Percentiles rank a stretch among this genome's conserved stretches.
Evolutionary conservation across 2,329 filamentous ascomycete genomes (phyloP).

Genomic region (Parastagonospora avenae): DNA sequence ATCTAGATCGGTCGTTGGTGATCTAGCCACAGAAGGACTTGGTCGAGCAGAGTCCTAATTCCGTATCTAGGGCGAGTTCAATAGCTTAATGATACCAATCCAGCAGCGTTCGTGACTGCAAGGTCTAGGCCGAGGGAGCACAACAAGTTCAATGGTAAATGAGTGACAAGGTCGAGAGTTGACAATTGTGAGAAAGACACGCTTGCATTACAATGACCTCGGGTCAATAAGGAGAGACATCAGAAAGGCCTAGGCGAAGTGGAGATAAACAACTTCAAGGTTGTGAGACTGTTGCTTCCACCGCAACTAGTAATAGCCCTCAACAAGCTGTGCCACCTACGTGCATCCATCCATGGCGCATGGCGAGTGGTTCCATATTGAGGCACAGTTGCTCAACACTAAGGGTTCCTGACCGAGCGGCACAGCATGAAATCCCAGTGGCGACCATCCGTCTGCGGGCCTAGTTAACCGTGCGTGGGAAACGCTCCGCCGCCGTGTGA

Average conservation of each 20-base stretch:
- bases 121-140: neutral
- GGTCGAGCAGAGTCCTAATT: neutral
- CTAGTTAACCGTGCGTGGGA: neutral
- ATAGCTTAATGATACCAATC: neutral
- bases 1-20: constrained; percentile 8
- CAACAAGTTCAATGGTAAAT: neutral
- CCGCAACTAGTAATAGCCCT: constrained; percentile 6
- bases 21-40: neutral
- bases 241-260: neutral
- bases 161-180: neutral
- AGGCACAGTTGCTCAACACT: constrained; percentile 4
- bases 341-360: constrained; percentile 10
- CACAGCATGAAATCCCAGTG: neutral
- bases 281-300: constrained; percentile 29
- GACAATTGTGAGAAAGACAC: neutral
- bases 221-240: neutral
- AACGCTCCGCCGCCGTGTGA: constrained; percentile 2
- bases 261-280: constrained; percentile 10
- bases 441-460: neutral
- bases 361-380: constrained; percentile 1
- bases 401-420: neutral
- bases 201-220: neutral
- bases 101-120: neutral
- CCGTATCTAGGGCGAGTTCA: neutral
- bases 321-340: constrained; percentile 19